Percentiles rank a stretch among this genome's conserved stretches.
phyloP scores from a whole-genome alignment of 352 stramenopile genomes.

The Pythium insidiosum region DNA sequence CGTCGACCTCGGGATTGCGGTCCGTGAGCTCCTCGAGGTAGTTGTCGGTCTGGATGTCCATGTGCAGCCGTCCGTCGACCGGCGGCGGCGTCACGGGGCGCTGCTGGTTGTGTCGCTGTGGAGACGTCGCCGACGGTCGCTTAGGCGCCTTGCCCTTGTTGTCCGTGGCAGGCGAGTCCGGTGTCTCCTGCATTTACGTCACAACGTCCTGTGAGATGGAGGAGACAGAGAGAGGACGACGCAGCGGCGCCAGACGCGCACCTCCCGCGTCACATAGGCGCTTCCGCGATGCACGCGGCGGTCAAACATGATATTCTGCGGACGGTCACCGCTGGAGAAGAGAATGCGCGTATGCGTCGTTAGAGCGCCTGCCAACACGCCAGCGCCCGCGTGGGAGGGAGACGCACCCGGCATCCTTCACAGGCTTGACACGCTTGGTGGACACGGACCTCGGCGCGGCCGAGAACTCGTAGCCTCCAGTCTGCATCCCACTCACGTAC shows the following conservation, averaged over 20 bases:
- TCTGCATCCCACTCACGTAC: no score
- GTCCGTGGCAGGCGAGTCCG: slow-evolving; percentile 6
- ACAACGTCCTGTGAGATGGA: no score
- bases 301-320: slow-evolving; percentile 94
- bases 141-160: slow-evolving; percentile 11
- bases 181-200: slow-evolving; percentile 10
- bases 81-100: slow-evolving; percentile 76
- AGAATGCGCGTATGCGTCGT: not conserved
- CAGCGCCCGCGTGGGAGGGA: not conserved
- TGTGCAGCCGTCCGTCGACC: slow-evolving; percentile 81
- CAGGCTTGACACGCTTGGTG: slow-evolving; percentile 58
- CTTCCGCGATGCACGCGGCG: slow-evolving; percentile 90
- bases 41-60: slow-evolving; percentile 93
- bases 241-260: no score
- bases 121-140: slow-evolving; percentile 4
- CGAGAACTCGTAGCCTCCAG: slow-evolving; percentile 65
- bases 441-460: slow-evolving; percentile 58
- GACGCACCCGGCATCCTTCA: slow-evolving; percentile 30
- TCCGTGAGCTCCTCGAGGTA: slow-evolving; percentile 93
- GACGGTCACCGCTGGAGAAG: slow-evolving; percentile 22
- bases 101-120: slow-evolving; percentile 23
- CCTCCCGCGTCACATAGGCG: slow-evolving; percentile 79
- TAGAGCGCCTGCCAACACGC: no score
- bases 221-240: no score
- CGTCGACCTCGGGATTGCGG: slow-evolving; percentile 79